Evolutionary conservation across 257 asterid species (phyloP).

Genomic region (Solanum sparsipilum): DNA sequence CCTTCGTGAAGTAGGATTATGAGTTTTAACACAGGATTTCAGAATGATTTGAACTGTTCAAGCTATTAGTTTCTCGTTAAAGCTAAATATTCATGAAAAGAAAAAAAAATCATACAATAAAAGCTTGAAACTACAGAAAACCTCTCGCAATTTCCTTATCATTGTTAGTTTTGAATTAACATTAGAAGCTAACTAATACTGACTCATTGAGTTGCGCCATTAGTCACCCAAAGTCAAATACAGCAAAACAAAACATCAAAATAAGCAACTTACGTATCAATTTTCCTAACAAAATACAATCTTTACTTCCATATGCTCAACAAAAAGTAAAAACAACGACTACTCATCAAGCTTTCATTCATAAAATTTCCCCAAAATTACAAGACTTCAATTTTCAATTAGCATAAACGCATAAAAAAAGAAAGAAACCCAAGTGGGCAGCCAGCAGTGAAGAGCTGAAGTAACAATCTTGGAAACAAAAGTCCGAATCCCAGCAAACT

Average conservation of each 20-base stretch:
- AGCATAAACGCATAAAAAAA: not conserved
- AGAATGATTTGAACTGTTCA: not conserved
- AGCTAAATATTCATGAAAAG: not conserved
- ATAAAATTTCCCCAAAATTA: not conserved
- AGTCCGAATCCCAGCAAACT: not conserved
- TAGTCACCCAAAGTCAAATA: not conserved
- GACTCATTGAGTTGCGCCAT: not conserved
- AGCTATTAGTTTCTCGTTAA: not conserved
- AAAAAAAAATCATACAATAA: not conserved
- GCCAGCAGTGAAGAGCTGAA: not conserved
- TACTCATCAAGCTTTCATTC: not conserved
- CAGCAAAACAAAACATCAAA: not conserved
- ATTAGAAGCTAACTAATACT: not conserved
- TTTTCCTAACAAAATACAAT: not conserved
- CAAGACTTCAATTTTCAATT: not conserved
- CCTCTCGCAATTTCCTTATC: not conserved
- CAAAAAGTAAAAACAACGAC: not conserved
- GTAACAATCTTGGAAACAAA: not conserved
- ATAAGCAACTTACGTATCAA: not conserved
- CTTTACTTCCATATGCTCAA: not conserved
- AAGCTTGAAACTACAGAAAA: not conserved
- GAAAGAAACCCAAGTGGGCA: not conserved
- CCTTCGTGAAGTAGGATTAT: not conserved
- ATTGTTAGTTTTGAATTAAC: not conserved
- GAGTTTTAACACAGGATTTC: not conserved